A percentile compares a stretch with the other conserved stretches of the same genome.
Conservation (phyloP, 148 eudicot species). For the Simmondsia chinensis region DNA sequence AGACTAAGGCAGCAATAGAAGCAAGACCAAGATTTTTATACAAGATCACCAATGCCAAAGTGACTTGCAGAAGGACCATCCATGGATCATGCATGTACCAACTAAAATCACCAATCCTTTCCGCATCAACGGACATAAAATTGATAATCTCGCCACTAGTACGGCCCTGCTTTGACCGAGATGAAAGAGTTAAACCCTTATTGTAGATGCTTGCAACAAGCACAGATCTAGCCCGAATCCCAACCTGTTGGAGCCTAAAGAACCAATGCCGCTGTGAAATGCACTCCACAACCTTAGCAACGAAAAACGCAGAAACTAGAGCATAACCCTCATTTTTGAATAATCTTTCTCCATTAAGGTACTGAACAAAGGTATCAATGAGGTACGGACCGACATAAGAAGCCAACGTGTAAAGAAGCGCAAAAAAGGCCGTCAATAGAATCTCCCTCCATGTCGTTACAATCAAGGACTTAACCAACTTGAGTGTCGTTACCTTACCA, state of each 20-base stretch:
- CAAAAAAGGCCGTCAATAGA: constrained; percentile 14
- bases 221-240: constrained; percentile 26
- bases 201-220: constrained; percentile 28
- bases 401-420: constrained; percentile 17
- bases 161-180: constrained; percentile 27
- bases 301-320: constrained; percentile 25
- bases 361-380: constrained; percentile 37
- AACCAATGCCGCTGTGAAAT: constrained; percentile 30
- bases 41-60: constrained; percentile 25
- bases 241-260: constrained; percentile 26
- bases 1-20: constrained; percentile 20
- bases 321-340: constrained; percentile 19
- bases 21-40: constrained; percentile 32
- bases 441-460: constrained; percentile 25
- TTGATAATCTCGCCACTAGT: constrained; percentile 42
- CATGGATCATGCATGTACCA: constrained; percentile 43
- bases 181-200: constrained; percentile 30
- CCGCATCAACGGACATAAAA: constrained; percentile 37
- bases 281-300: constrained; percentile 31
- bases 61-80: constrained; percentile 24
- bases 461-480: constrained; percentile 21
- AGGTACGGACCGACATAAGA: constrained; percentile 38
- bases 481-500: constrained; percentile 12
- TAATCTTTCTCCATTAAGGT: constrained; percentile 24
- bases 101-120: constrained; percentile 23